phyloP scores from a whole-genome alignment of 306 rosid genomes.

The Gastrolobium villosum region DNA sequence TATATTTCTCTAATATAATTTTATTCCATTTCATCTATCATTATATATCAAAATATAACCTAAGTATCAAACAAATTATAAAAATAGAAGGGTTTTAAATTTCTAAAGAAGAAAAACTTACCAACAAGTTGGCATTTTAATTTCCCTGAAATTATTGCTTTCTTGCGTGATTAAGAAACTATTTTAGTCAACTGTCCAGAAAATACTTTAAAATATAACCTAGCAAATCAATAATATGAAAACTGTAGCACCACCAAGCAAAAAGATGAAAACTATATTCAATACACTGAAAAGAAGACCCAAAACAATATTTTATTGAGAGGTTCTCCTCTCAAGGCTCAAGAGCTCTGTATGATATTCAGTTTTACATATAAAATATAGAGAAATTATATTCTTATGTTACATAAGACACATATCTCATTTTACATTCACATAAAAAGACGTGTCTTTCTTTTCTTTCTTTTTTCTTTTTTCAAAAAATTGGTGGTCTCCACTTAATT shows the following conservation, averaged over 20 bases:
- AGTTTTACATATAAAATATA: background rate
- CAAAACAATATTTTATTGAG: background rate
- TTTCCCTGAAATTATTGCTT: conserved; percentile 15
- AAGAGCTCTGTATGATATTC: background rate
- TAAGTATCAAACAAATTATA: background rate
- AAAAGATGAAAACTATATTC: background rate
- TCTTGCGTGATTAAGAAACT: conserved; percentile 23
- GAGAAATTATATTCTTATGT: too few relatives aligned
- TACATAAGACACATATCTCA: too few relatives aligned
- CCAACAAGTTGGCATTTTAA: conserved; percentile 1
- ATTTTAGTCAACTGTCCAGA: background rate
- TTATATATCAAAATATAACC: too few relatives aligned
- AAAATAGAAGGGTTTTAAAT: background rate
- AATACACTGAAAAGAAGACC: background rate
- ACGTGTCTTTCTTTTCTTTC: too few relatives aligned
- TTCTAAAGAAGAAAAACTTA: background rate
- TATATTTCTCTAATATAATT: too few relatives aligned
- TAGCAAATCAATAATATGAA: background rate
- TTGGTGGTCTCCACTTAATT: too few relatives aligned
- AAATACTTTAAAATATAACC: background rate
- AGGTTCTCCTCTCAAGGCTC: conserved; percentile 18
- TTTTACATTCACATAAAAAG: too few relatives aligned
- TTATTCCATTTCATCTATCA: too few relatives aligned
- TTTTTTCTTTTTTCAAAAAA: too few relatives aligned
- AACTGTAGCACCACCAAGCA: background rate